Percentiles rank a stretch among this genome's conserved stretches.
Evolutionary conservation across 2,329 filamentous ascomycete species (phyloP).

Genomic region (Cryoendolithus antarcticus): DNA sequence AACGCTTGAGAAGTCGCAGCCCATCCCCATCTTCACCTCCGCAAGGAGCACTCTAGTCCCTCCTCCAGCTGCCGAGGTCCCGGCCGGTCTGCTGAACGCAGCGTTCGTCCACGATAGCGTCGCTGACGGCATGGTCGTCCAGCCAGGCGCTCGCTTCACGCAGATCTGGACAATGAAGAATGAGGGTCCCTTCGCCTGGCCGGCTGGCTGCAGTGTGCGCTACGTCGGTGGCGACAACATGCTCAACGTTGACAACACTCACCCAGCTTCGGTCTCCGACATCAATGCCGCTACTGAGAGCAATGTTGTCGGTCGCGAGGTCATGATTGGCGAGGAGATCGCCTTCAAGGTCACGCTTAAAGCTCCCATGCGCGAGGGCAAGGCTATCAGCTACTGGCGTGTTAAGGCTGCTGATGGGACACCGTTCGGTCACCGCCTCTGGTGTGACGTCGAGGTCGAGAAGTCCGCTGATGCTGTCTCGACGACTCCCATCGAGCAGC

Average conservation of each 20-base stretch:
- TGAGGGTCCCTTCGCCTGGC: slow-evolving; percentile 67
- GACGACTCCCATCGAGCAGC: too few relatives aligned
- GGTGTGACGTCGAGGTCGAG: slow-evolving; percentile 75
- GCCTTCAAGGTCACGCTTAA: slow-evolving; percentile 77
- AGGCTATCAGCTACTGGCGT: slow-evolving; percentile 91
- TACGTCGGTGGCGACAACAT: slow-evolving; percentile 94
- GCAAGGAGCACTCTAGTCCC: slow-evolving; percentile 2
- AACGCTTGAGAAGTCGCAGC: slow-evolving; percentile 13
- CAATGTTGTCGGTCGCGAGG: slow-evolving; percentile 56
- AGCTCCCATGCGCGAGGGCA: slow-evolving; percentile 63
- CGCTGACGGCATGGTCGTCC: slow-evolving; percentile 61
- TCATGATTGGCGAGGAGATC: slow-evolving; percentile 62
- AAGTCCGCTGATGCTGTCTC: slow-evolving; percentile 8
- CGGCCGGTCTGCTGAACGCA: slow-evolving; percentile 40
- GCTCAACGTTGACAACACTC: slow-evolving; percentile 73
- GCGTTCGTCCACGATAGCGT: slow-evolving; percentile 69
- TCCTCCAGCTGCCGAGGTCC: slow-evolving; percentile 10
- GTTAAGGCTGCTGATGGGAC: slow-evolving; percentile 67
- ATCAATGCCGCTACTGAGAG: slow-evolving; percentile 72
- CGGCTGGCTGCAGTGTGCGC: slow-evolving; percentile 75
- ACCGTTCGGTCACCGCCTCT: slow-evolving; percentile 84
- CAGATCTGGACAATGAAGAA: slow-evolving; percentile 91
- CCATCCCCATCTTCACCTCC: slow-evolving; percentile 6
- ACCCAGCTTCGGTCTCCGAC: slow-evolving; percentile 62
- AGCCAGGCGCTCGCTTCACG: slow-evolving; percentile 62